Base-by-base conservation (phyloP, 805 yeast genomes). In the Yarrowia sp. region DNA sequence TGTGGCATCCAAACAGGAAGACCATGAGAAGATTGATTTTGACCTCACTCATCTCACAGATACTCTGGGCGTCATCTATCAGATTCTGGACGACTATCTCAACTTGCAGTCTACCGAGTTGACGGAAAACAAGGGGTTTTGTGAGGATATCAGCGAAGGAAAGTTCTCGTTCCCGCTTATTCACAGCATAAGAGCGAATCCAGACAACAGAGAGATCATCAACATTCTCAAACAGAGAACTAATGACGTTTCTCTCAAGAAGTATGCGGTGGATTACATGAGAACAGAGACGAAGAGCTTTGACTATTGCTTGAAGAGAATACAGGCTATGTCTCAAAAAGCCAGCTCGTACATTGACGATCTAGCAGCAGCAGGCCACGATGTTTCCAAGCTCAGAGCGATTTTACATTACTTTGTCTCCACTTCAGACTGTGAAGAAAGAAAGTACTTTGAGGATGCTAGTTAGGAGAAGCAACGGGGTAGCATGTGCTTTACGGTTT, bases 121-220 rank as follows among this genome's bases (percentile, higher is more conserved):
- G 68, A 78, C 79, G n/a, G 78, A 82, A 58, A 86, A 86, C 74
- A 90, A 91, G 82, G 97, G 96, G 2, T 84, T 84, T 70, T 86
- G 91, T 66, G 97, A 93, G 73, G 98, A 93, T 74, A 83, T 93
- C 38, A 86, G 92, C 0, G 97, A 93, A 75, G 97, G 97, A 0
- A 93, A 92, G 76, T 85, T 89, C 69, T 91, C 97, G 0, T 89
- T 91, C 70, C 97, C 97, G 0, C 86, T 93, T 1, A 83, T 93
- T 17, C 95, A 91, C 76, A 83, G 87, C 4, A 76, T 89, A 1
- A 73, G 79, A 19, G 72, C 74, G 42, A 80, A 79, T 58, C 69
- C 73, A 1, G 70, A 72, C 1, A 80, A 81, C 63, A 76, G 79
- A 67, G 83, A 82, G 65, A 74, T 87, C 12, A 70, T 82, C 66